A percentile compares a stretch with the other conserved stretches of the same genome.
phyloP scores from a whole-genome alignment of 768 basidiomycete genomes.

The Trichaptum fuscoviolaceum region DNA sequence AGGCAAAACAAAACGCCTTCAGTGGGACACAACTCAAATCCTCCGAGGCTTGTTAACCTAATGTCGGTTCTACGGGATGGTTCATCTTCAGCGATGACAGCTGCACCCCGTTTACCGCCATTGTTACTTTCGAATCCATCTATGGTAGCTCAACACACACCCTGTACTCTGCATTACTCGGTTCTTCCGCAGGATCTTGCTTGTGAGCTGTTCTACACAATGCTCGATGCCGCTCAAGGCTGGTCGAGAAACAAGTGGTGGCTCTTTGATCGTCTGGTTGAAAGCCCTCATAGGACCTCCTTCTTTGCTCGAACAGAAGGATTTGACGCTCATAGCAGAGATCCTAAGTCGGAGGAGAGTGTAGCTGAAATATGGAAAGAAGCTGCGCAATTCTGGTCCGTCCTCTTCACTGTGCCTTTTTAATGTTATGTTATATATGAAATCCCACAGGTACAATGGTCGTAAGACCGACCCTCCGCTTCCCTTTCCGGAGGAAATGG shows the following conservation, averaged over 20 bases:
- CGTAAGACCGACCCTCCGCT: slow-evolving; percentile 50
- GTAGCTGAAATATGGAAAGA: slow-evolving; percentile 45
- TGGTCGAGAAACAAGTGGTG: slow-evolving; percentile 83
- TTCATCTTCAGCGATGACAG: slow-evolving; percentile 30
- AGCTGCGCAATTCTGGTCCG: slow-evolving; percentile 71
- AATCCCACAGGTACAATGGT: slow-evolving; percentile 68
- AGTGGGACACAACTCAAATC: slow-evolving; percentile 11
- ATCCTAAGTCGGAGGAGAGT: slow-evolving; percentile 19
- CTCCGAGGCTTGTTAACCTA: slow-evolving; percentile 39
- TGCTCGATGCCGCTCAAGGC: slow-evolving; percentile 53
- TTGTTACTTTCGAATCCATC: slow-evolving; percentile 56
- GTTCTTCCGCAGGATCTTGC: slow-evolving; percentile 73
- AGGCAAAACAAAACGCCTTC: slow-evolving; percentile 10
- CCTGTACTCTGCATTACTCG: slow-evolving; percentile 69
- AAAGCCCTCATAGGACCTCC: slow-evolving; percentile 79
- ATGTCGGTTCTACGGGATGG: slow-evolving; percentile 54
- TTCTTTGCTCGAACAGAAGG: slow-evolving; percentile 61
- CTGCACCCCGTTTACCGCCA: slow-evolving; percentile 43
- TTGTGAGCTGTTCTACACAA: slow-evolving; percentile 65
- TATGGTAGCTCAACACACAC: slow-evolving; percentile 63
- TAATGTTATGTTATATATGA: slow-evolving; percentile 1
- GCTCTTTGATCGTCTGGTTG: slow-evolving; percentile 76
- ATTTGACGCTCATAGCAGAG: slow-evolving; percentile 23
- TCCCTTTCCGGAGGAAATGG: slow-evolving; percentile 63
- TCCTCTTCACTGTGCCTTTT: slow-evolving; percentile 1